Conservation (phyloP, 2,329 filamentous ascomycete species). For the Penicillium sp. region DNA sequence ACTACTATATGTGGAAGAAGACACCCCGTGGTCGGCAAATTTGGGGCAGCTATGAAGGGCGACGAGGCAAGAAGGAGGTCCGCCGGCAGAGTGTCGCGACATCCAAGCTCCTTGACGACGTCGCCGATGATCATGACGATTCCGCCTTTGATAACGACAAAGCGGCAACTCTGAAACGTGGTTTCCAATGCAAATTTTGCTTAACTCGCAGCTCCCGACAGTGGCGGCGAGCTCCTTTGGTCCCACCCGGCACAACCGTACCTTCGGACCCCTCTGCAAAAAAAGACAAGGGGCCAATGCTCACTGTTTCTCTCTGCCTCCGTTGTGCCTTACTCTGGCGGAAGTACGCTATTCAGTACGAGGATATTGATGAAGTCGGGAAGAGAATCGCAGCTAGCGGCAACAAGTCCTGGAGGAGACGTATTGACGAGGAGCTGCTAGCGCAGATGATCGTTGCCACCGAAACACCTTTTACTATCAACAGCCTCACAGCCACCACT, state of each 20-base stretch:
- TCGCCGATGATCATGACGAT: slow-evolving; percentile 90
- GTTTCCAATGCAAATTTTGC: slow-evolving; percentile 95
- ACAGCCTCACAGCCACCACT: slow-evolving; percentile 45
- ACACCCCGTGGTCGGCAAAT: slow-evolving; percentile 80
- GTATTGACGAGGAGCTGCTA: slow-evolving; percentile 83
- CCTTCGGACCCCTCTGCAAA: slow-evolving; percentile 65
- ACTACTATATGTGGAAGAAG: slow-evolving; percentile 99
- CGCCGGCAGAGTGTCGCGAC: slow-evolving; percentile 64
- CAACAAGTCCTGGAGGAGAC: slow-evolving; percentile 81
- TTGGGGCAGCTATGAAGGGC: slow-evolving; percentile 84
- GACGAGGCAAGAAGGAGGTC: slow-evolving; percentile 87
- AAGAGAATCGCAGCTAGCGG: slow-evolving; percentile 82
- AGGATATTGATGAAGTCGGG: slow-evolving; percentile 85
- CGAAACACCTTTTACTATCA: slow-evolving; percentile 49
- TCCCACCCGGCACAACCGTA: slow-evolving; percentile 69
- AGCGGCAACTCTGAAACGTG: slow-evolving; percentile 73
- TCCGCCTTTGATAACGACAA: slow-evolving; percentile 94
- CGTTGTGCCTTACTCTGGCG: slow-evolving; percentile 93
- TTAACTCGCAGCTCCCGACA: slow-evolving; percentile 75
- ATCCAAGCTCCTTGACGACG: slow-evolving; percentile 79
- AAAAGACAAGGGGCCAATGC: slow-evolving; percentile 72
- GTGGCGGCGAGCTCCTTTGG: slow-evolving; percentile 86
- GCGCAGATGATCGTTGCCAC: slow-evolving; percentile 49
- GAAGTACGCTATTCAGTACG: slow-evolving; percentile 93
- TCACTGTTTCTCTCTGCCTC: slow-evolving; percentile 81